A percentile compares a stretch with the other conserved stretches of the same genome.
Conservation (phyloP, 306 rosid species). For the Luffa aegyptiaca region DNA sequence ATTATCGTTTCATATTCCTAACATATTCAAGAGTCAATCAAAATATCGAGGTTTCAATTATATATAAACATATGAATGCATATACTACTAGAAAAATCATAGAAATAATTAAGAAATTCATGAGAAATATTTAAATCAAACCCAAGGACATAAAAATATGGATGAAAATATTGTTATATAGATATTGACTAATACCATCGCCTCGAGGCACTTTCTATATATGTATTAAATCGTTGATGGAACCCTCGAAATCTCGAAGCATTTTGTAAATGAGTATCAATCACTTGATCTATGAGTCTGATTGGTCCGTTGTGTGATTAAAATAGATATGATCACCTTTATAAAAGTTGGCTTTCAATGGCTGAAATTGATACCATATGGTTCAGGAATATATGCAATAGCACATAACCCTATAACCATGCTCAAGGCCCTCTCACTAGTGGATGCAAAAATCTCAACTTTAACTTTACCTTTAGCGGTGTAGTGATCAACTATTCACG, state of each 20-base stretch:
- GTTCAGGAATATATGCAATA: slow-evolving; percentile 2
- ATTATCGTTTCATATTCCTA: no score
- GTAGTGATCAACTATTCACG: not conserved
- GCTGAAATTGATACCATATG: slow-evolving; percentile 9
- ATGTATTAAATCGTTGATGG: not conserved
- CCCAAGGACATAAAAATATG: no score
- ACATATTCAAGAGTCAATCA: no score
- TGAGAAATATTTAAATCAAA: no score
- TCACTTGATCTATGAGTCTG: not conserved
- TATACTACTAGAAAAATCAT: no score
- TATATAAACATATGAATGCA: no score
- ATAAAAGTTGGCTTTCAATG: slow-evolving; percentile 1
- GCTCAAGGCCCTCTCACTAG: not conserved
- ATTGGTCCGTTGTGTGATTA: slow-evolving; percentile 1
- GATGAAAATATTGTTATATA: no score
- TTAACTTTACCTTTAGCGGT: not conserved
- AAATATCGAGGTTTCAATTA: no score
- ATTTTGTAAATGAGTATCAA: not conserved
- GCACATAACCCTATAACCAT: slow-evolving; percentile 5
- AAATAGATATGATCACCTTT: slow-evolving; percentile 4
- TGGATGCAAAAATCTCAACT: not conserved
- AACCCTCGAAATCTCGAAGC: not conserved
- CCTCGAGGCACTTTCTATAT: not conserved
- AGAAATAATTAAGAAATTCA: no score
- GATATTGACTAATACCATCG: not conserved